Evolutionary conservation across 148 eudicot genomes (phyloP), one percentile per base, ranked within the genome.

Genomic region (Beta vulgaris): DNA sequence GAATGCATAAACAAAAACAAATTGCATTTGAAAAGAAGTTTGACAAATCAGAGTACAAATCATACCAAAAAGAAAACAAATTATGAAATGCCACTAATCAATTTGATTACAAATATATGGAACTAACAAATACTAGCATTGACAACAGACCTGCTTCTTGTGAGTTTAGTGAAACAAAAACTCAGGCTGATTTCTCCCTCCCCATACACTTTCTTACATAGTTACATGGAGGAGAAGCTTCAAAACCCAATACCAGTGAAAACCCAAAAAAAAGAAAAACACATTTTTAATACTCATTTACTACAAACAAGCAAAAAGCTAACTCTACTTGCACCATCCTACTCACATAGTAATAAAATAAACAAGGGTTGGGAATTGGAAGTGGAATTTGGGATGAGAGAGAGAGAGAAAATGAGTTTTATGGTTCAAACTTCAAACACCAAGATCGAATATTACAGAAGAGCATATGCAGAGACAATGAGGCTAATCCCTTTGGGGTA

Each of bases 401-500:
- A 43, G 23, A 23, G 26, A 40, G 44, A 31, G 46, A 16, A 35
- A 43, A 58, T 2, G 40, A 18, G 65, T 12, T 14, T 16, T 18
- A 6, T 9, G 21, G 71, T 10, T 16, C 74, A 25, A 26, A 36
- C 57, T 40, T 58, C 36, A 72, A 61, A 49, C 70, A 43, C 48
- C 39, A 15, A 31, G 40, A 73, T 60, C n/a, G 66, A 55, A 77
- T 63, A 67, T 69, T 71, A 71, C 74, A 80, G 36, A 78, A 67
- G 71, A 39, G 43, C 28, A 51, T 14, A 46, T 53, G 72, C 51
- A 28, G 43, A 59, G 18, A 21, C 9, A 36, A 35, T 48, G 65
- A 63, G 65, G 77, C 60, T 68, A 81, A 53, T 59, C 76, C 82
- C 81, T 58, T 68, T 36, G 77, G 80, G 75, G 78, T 74, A 44